phyloP scores from a whole-genome alignment of 148 eudicot genomes.

The Rhododendron simsii region DNA sequence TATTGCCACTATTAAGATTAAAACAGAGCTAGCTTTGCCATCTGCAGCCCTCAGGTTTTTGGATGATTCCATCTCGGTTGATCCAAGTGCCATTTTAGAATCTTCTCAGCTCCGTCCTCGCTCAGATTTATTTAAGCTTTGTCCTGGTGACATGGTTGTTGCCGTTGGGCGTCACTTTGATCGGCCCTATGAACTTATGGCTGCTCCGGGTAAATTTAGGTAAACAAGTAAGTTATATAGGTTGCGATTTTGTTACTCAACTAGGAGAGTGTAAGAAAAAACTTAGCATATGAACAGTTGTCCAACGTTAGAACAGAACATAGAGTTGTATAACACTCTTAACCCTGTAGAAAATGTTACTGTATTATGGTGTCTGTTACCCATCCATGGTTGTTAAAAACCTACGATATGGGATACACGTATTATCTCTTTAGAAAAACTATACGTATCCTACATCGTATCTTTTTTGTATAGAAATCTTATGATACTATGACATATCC shows the following conservation, averaged over 20 bases:
- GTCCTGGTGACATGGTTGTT: neutral
- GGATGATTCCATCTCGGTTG: neutral
- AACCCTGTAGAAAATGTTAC: neutral
- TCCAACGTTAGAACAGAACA: neutral
- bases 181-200: neutral
- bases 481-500: too few species aligned
- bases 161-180: neutral
- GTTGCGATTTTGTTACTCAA: neutral
- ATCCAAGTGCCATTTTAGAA: neutral
- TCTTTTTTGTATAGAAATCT: too few species aligned
- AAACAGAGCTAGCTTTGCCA: neutral
- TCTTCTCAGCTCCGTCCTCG: neutral
- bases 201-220: neutral
- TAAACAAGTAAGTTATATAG: neutral
- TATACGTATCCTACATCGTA: too few species aligned
- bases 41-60: neutral
- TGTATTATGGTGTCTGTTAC: neutral
- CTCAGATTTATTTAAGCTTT: neutral
- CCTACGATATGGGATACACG: too few species aligned
- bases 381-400: neutral
- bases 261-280: neutral
- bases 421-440: too few species aligned
- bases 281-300: neutral
- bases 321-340: neutral
- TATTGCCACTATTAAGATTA: neutral